Base-by-base conservation (phyloP, 2,329 filamentous ascomycete species). In the Bipolaris victoriae region DNA sequence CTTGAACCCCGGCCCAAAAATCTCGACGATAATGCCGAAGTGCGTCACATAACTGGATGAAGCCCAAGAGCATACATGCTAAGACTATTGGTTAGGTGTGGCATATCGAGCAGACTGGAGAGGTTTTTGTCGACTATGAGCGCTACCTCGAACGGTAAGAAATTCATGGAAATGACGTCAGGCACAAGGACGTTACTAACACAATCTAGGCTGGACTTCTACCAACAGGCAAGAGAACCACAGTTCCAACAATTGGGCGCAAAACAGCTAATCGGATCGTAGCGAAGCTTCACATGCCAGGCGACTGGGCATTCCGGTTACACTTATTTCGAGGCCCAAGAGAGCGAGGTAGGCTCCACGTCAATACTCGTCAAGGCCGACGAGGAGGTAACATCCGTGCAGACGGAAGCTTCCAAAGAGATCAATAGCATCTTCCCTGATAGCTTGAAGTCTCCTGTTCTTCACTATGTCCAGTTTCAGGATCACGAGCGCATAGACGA, bases 351-450 rank as follows among this genome's bases (percentile, higher is more conserved):
- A 84, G 64, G 88, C 81, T 58, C 55, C 44, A 61, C 58, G 52
- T 64, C 63, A 59, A 57, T 64, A 52, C 63, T 62, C 55, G 59
- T 64, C 58, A 63, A 64, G 55, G 66, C 59, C 55, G 62, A 61
- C 49, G 62, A 68, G 59, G 64, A 63, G 61, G 64, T 74, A 73
- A 73, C 69, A 66, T 61, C 60, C 59, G 60, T 56, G 41, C 71
- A 82, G 80, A 78, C 73, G 54, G 78, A 80, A 67, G 92, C 92
- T 64, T 92, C 92, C 46, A 87, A 88, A 75, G 92, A 96, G 77
- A 92, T 98, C 57, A 92, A 98, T 67, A 91, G 90, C 72, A 87
- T 90, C 36, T 98, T 99, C 67, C 95, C 95, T 16, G 92, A 97
- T 76, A 87, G 91, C 36, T 82, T 99, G 60, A 96, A 96, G 73